Conservation (phyloP, 2,329 filamentous ascomycete species). For the Coniochaeta sp. region DNA sequence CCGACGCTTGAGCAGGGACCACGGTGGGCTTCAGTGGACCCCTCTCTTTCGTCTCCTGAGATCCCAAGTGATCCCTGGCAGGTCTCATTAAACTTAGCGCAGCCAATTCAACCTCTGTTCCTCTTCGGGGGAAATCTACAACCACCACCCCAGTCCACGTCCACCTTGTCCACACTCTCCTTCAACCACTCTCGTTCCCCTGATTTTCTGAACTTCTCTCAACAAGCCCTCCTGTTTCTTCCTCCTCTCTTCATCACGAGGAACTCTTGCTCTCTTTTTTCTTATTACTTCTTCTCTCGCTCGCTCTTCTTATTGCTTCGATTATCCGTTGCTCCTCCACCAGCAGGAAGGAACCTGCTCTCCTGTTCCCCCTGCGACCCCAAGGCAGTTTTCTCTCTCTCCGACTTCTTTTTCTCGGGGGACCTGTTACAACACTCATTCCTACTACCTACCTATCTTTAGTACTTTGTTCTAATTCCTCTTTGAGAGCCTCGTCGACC, state of each 20-base stretch:
- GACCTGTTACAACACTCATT: slow-evolving; percentile 11
- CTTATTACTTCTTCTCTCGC: slow-evolving; percentile 21
- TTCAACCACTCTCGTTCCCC: slow-evolving; percentile 12
- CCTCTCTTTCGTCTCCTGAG: not conserved
- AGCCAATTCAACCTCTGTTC: slow-evolving; percentile 24
- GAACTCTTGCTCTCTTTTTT: slow-evolving; percentile 9
- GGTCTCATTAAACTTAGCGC: slow-evolving; percentile 35
- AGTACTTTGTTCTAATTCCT: slow-evolving; percentile 9
- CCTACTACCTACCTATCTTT: no score
- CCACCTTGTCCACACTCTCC: no score
- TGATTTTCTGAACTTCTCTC: slow-evolving; percentile 2
- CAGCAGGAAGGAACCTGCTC: not conserved
- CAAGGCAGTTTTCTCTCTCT: slow-evolving; percentile 8
- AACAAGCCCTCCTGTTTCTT: not conserved
- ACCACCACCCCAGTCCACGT: slow-evolving; percentile 17
- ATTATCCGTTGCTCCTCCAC: slow-evolving; percentile 18
- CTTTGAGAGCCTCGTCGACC: slow-evolving; percentile 6
- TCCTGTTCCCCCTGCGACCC: slow-evolving; percentile 3
- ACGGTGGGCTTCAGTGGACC: not conserved
- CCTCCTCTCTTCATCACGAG: slow-evolving; percentile 4
- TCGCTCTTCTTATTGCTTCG: slow-evolving; percentile 8
- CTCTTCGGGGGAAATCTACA: slow-evolving; percentile 29
- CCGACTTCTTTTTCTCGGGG: slow-evolving; percentile 5
- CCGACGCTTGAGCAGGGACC: not conserved
- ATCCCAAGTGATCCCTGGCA: slow-evolving; percentile 21